These are phyloP conservation scores for Peniophora sp. DNA, from an alignment of 1,284 basidiomycete species.

Conservation along the genomic window DNA sequence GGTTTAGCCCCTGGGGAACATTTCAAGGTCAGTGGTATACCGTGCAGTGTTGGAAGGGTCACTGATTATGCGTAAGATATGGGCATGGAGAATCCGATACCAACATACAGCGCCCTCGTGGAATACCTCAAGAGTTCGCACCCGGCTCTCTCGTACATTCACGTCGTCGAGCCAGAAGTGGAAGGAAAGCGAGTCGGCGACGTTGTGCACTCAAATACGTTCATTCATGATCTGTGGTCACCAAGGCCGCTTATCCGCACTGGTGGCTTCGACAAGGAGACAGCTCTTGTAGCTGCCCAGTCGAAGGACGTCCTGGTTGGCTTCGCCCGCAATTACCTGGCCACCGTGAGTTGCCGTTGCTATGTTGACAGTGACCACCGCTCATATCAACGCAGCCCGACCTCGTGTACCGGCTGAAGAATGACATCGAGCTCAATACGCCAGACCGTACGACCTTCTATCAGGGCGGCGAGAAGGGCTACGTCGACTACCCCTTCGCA, in stretches of 20 bases:
- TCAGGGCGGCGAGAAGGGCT: constrained; percentile 21
- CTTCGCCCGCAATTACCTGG: constrained; percentile 9
- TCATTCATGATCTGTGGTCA: constrained; percentile 10
- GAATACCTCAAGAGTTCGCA: constrained; percentile 25
- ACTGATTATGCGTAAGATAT: constrained; percentile 24
- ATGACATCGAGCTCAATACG: constrained; percentile 23
- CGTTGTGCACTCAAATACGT: constrained; percentile 3
- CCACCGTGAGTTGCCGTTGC: constrained; percentile 27
- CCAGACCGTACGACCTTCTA: constrained; percentile 22
- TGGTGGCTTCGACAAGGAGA: constrained; percentile 18
- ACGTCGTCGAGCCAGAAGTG: constrained; percentile 34
- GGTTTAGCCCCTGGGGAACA: constrained; percentile 44
- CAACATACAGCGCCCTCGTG: constrained; percentile 32
- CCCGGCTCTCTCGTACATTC: constrained; percentile 50
- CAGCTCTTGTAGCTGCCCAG: constrained; percentile 6
- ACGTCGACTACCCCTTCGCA: constrained; percentile 32
- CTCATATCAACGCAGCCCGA: constrained; percentile 30
- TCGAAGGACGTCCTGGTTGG: constrained; percentile 8
- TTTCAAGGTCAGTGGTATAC: constrained; percentile 24
- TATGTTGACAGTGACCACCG: background rate
- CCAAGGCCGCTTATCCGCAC: constrained; percentile 20
- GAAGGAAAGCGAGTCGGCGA: constrained; percentile 2
- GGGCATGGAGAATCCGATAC: constrained; percentile 39
- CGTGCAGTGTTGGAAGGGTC: background rate
- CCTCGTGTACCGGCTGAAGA: constrained; percentile 34